A percentile compares a stretch with the other conserved stretches of the same genome.
Evolutionary conservation across 495 filamentous ascomycete genomes (phyloP).

Genomic region (Penicillium cosmopolitanum): DNA sequence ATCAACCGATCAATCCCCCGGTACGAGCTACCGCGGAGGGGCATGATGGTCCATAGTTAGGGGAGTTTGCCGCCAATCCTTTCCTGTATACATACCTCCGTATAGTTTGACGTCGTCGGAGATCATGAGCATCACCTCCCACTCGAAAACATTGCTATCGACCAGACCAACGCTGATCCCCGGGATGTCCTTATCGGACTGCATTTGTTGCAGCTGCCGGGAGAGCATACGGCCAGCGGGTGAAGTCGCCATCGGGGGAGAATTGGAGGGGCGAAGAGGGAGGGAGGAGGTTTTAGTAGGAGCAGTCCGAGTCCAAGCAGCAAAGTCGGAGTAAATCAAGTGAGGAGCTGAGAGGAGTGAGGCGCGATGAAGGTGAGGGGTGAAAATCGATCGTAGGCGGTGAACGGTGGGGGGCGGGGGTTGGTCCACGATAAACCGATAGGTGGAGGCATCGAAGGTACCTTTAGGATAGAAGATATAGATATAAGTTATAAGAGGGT

Average conservation of each 20-base stretch:
- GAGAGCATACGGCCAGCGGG: constrained; percentile 74
- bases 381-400: constrained; percentile 27
- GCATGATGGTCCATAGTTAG: no score
- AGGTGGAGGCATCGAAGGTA: neutral
- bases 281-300: neutral
- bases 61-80: neutral
- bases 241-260: constrained; percentile 50
- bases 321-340: neutral
- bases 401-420: constrained; percentile 26
- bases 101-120: constrained; percentile 95
- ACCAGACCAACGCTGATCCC: constrained; percentile 93
- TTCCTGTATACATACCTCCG: constrained; percentile 63
- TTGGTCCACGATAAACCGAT: neutral
- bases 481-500: neutral
- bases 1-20: no score
- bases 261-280: constrained; percentile 3
- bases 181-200: constrained; percentile 85
- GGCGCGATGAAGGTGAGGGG: neutral
- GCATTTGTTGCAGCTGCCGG: constrained; percentile 91
- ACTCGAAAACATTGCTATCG: constrained; percentile 92
- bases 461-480: neutral
- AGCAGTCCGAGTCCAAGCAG: neutral
- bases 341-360: neutral
- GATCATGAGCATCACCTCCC: constrained; percentile 99
- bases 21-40: no score